Base-by-base conservation (phyloP, 441 rosid genomes). In the Gossypium trilobum region DNA sequence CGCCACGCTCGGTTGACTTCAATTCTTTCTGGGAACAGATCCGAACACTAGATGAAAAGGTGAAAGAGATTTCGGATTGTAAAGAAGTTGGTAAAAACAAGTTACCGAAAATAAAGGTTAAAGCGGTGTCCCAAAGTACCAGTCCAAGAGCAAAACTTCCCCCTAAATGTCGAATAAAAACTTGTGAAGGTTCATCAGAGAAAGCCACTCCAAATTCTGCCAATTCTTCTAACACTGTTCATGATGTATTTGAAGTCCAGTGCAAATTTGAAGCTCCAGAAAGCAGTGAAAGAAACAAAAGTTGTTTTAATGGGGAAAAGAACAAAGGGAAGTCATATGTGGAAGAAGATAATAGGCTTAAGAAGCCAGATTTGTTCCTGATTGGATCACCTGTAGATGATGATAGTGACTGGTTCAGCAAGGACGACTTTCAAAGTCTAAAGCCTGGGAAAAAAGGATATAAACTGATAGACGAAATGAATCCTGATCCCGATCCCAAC, bases 201-300 rank as follows among this genome's bases (percentile, higher is more conserved):
- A 82, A 56, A 73, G 72, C 58, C 0, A 62, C 68, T 57, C 42
- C 11, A 8, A 71, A 70, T 70, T 39, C 85, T 68, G 60, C 74
- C 14, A 25, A 55, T 62, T 67, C 78, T 1, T 75, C 89, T 27
- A 78, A 82, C 0, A 74, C 71, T 76, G 83, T 88, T 6, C 88
- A 86, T 19, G 95, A 89, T 66, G 67, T 85, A 19, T 88, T 81
- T 51, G 72, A 68, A 17, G 91, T 92, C 67, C 88, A 88, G 0
- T 74, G 59, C 61, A 68, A 84, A 19, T 87, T 81, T 51, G 72
- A 51, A 16, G 91, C 89, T 70, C 89, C 89, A 1, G 75, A 61
- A 75, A 71, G 58, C 13, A 73, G 71, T 8, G 81, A 74, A 42
- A 67, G 31, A 31, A 23, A 68, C 36, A 84, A 78, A 76, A 20